Base-by-base conservation (phyloP, 495 filamentous ascomycete genomes). In the Astrothelium macrocarpum region DNA sequence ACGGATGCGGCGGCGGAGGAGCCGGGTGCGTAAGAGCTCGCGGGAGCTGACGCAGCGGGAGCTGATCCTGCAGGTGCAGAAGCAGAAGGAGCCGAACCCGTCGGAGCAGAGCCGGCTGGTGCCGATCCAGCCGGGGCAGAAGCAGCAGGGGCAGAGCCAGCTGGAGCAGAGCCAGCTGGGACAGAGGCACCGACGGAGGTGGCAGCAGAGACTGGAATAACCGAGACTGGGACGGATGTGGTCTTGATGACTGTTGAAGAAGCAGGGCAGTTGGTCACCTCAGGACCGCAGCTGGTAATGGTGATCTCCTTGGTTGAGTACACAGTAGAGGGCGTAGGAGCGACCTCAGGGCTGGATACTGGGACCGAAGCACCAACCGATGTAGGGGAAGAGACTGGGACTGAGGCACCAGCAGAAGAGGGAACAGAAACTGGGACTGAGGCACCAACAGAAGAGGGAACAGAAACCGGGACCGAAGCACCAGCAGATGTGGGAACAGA, bases 91-190 rank as follows among this genome's bases (percentile, higher is more conserved):
- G 32, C 60, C 4, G 60, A 49, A 10, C 34, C 60, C 1, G 60
- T 25, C 25, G 67, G 63, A 28, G 65, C 61, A 29, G 67, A 60
- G 11, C 65, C 67, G 34, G 49, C 45, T 11, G 58, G 62, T 0
- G 25, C 62, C 26, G 71, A 67, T 28, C 64, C 64, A 67, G 53
- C n/a, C 25, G 45, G 64, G 9, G 67, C 65, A 25, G 67, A 62
- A 20, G 73, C 78, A 63, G 80, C 75, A 20, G 81, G 69, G 61
- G 78, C 76, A 59, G 74, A 53, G 85, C 53, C 32, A n/a, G 59
- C 53, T 3, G 39, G 36, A n/a, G 59, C n/a, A 39, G 32, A 46
- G 20, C 10, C 59, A 9, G 60, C 5, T 7, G 64, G 26, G n/a
- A 31, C 56, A 26, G 56, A 25, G 34, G 26, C 49, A 53, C 20